A percentile compares a stretch with the other conserved stretches of the same genome.
Evolutionary conservation across 2,329 filamentous ascomycete genomes (phyloP).

Genomic region (Talaromyces islandicus): DNA sequence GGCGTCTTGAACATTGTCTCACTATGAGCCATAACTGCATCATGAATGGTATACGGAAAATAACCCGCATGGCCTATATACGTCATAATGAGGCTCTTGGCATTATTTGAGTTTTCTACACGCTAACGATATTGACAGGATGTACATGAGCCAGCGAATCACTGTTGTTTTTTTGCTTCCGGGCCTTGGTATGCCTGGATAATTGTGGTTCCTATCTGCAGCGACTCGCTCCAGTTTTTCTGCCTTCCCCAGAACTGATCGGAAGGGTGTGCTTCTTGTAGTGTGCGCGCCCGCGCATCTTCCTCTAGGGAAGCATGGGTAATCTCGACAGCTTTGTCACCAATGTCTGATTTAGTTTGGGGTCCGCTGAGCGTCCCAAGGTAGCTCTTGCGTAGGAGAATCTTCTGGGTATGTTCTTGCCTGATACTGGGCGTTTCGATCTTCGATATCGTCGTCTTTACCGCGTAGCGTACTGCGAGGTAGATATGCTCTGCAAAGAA

Average conservation of each 20-base stretch:
- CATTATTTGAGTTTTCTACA: not conserved
- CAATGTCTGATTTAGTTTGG: not conserved
- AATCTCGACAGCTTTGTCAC: constrained; percentile 19
- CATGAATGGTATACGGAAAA: not conserved
- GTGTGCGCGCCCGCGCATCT: constrained; percentile 30
- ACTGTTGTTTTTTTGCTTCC: constrained; percentile 32
- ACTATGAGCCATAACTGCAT: not conserved
- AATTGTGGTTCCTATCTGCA: constrained; percentile 33
- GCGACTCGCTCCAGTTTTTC: constrained; percentile 38
- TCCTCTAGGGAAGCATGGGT: constrained; percentile 35
- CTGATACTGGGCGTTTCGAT: constrained; percentile 81
- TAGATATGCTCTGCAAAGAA: constrained; percentile 87
- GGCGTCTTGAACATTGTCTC: not conserved
- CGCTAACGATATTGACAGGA: not conserved
- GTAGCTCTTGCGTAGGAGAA: constrained; percentile 70
- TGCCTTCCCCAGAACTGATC: constrained; percentile 41
- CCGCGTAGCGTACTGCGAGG: constrained; percentile 66
- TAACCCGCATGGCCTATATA: not conserved
- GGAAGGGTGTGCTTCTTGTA: constrained; percentile 25
- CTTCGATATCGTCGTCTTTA: constrained; percentile 68
- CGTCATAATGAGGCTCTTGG: not conserved
- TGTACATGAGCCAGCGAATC: not conserved
- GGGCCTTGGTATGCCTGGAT: constrained; percentile 27
- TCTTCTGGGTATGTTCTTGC: constrained; percentile 77
- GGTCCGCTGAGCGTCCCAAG: constrained; percentile 46